Conservation (phyloP, 495 filamentous ascomycete genomes). For the Aspergillus avenaceus region DNA sequence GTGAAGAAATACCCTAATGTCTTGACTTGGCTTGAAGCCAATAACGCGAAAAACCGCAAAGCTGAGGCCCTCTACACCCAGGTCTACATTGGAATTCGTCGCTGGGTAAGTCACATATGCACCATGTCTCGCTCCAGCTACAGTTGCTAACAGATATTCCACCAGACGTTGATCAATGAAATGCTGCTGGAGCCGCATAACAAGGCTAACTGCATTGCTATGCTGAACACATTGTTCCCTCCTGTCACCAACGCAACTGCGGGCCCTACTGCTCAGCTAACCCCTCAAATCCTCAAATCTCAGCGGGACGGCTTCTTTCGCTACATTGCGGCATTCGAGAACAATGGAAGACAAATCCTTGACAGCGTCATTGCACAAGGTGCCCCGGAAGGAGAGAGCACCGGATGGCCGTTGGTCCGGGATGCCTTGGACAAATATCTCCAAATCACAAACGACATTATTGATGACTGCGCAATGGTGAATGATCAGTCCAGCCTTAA, state of each 20-base stretch:
- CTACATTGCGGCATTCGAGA: slow-evolving; percentile 59
- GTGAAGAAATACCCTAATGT: slow-evolving; percentile 47
- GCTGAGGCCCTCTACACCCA: slow-evolving; percentile 62
- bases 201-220: slow-evolving; percentile 67
- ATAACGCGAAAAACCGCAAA: slow-evolving; percentile 52
- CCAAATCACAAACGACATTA: slow-evolving; percentile 52
- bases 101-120: slow-evolving; percentile 61
- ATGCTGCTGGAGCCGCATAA: slow-evolving; percentile 61
- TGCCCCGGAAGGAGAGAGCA: slow-evolving; percentile 43
- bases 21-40: slow-evolving; percentile 48
- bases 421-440: slow-evolving; percentile 60
- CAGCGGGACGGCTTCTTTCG: slow-evolving; percentile 66
- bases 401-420: slow-evolving; percentile 54
- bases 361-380: slow-evolving; percentile 52
- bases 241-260: slow-evolving; percentile 43
- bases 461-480: slow-evolving; percentile 55
- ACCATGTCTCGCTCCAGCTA: too few relatives aligned
- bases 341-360: slow-evolving; percentile 53
- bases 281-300: slow-evolving; percentile 44
- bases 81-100: slow-evolving; percentile 62
- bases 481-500: slow-evolving; percentile 43
- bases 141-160: slow-evolving; percentile 13
- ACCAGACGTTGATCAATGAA: slow-evolving; percentile 67
- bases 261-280: slow-evolving; percentile 52
- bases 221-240: slow-evolving; percentile 76